Base-by-base conservation (phyloP, 805 yeast species). In the Yarrowia sp. region DNA sequence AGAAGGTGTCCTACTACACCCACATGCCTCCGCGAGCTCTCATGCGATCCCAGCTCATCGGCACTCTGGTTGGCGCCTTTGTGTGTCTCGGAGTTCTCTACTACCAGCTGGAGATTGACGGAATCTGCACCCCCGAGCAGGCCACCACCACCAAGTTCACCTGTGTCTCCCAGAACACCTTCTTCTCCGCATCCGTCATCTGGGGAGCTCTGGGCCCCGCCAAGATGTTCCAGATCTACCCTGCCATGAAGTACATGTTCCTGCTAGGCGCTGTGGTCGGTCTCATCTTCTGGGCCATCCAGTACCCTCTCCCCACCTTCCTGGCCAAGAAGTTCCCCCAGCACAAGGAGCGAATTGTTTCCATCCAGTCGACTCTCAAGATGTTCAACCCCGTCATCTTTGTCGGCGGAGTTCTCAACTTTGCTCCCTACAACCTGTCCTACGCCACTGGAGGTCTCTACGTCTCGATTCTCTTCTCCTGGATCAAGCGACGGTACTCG, bases 1-100 rank as follows among this genome's bases (percentile, higher is more conserved):
- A 84, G 77, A 88, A 88, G 71, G 75, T 85, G 76, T 88, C 84
- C 2, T 88, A 86, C 70, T 87, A 87, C 73, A 75, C 84, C 72
- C 68, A 71, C 55, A 69, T 71, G 34, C 71, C 73, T n/a, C 71
- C 72, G 1, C 64, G 71, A 33, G 72, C 73, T 17, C 70, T 71
- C 3, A 71, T 71, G 68, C 42, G 72, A 33, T 67, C 68, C 6
- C 73, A 71, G 68, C 60, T 79, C 67, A 71, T 77, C 43, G 79
- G 73, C 3, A 71, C 73, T 40, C 46, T 74, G 8, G 68, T 71
- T 24, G 69, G 70, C 36, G 66, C 73, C 7, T 74, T 75, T 64
- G 76, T 75, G 3, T 73, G 76, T 44, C 70, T 74, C 3, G 76
- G 75, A 9, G 69, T 76, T 17, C 69, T 78, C 70, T 71, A 73